Conservation (phyloP, 768 basidiomycete genomes). For the Thelephora ganbajun region DNA sequence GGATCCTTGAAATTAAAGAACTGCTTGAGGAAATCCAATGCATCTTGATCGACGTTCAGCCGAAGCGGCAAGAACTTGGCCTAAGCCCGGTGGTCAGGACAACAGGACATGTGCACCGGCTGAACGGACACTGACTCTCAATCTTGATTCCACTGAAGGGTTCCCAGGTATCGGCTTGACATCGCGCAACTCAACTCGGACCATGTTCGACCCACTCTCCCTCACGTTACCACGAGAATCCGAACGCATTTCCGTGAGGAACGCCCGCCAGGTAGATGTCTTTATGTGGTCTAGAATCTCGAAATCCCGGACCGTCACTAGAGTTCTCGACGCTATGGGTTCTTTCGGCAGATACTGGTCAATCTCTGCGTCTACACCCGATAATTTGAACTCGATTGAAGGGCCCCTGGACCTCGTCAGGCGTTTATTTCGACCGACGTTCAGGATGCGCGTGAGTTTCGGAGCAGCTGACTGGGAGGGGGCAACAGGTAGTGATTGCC, state of each 20-base stretch:
- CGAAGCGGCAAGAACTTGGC: conserved; percentile 83
- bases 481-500: conserved; percentile 68
- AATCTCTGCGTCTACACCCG: conserved; percentile 47
- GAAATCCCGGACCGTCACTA: conserved; percentile 54
- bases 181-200: conserved; percentile 65
- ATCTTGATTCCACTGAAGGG: conserved; percentile 59
- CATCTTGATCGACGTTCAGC: conserved; percentile 95
- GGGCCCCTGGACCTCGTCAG: conserved; percentile 64
- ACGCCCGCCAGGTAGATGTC: conserved; percentile 97
- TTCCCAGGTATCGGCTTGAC: conserved; percentile 60
- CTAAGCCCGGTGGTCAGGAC: conserved; percentile 23
- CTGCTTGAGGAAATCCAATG: conserved; percentile 92
- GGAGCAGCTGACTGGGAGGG: conserved; percentile 24
- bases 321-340: conserved; percentile 46
- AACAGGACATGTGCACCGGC: background rate
- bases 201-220: conserved; percentile 89
- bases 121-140: conserved; percentile 42
- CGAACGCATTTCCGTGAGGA: conserved; percentile 72
- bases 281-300: conserved; percentile 97
- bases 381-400: conserved; percentile 74
- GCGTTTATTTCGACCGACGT: conserved; percentile 14
- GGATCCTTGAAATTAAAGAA: conserved; percentile 84
- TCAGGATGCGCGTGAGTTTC: conserved; percentile 14
- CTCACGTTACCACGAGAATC: conserved; percentile 81
- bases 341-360: conserved; percentile 48